A percentile compares a stretch with the other conserved stretches of the same genome.
These are phyloP conservation scores for Plasmodium cynomolgi DNA, from an alignment of 169 alveolate species.

Conservation along the genomic window DNA sequence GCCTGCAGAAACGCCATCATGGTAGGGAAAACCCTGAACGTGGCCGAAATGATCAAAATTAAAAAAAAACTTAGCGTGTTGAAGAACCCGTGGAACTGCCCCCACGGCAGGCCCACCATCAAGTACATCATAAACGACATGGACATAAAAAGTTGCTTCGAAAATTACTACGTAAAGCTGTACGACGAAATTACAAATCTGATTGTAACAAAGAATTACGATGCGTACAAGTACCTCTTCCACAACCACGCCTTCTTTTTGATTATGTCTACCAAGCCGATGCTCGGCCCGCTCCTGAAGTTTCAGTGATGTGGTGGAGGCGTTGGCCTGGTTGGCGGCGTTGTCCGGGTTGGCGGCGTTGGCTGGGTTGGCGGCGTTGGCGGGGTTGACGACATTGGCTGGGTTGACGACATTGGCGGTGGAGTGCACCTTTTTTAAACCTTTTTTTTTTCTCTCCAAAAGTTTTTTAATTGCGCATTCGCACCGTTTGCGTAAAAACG, in stretches of 20 bases:
- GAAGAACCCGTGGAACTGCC: slow-evolving; percentile 99
- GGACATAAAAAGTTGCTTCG: slow-evolving; percentile 40
- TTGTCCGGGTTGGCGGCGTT: background rate
- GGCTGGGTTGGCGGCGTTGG: background rate
- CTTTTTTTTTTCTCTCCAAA: background rate
- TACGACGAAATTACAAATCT: slow-evolving; percentile 66
- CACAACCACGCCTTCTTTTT: slow-evolving; percentile 63
- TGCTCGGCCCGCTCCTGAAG: slow-evolving; percentile 50
- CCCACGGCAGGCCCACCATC: slow-evolving; percentile 99
- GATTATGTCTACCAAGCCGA: slow-evolving; percentile 61
- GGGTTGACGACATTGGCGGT: background rate
- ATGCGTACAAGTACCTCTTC: slow-evolving; percentile 40
- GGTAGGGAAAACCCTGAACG: slow-evolving; percentile 95
- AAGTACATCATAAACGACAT: slow-evolving; percentile 76
- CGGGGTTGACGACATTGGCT: background rate
- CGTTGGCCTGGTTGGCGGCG: background rate
- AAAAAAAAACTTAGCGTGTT: slow-evolving; percentile 89
- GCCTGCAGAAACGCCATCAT: slow-evolving; percentile 98
- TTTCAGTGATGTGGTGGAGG: slow-evolving; percentile 9
- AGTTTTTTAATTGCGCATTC: background rate
- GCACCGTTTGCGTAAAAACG: background rate
- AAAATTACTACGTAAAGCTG: slow-evolving; percentile 51
- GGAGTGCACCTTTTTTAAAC: background rate
- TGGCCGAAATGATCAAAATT: slow-evolving; percentile 90
- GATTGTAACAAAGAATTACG: slow-evolving; percentile 26